phyloP scores from a whole-genome alignment of 345 rosid species.

The Eucalyptus polyanthemos region DNA sequence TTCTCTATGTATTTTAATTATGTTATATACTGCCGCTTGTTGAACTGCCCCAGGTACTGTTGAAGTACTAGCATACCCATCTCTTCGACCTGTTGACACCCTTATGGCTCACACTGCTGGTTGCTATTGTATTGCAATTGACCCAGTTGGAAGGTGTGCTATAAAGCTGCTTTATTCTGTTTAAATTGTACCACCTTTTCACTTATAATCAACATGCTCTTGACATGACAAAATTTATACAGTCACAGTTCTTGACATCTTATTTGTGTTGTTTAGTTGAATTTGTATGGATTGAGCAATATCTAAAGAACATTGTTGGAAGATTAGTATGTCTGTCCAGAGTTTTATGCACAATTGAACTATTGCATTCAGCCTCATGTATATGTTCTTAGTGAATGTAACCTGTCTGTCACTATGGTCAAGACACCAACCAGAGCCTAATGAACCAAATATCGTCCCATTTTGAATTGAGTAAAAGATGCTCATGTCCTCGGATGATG shows the following conservation, averaged over 20 bases:
- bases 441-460: background rate
- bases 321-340: background rate
- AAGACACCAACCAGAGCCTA: background rate
- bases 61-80: conserved; percentile 80
- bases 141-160: conserved; percentile 81
- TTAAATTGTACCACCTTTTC: background rate
- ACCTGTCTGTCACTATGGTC: background rate
- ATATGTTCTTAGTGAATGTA: background rate
- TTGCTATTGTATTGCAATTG: conserved; percentile 95
- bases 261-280: background rate
- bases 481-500: background rate
- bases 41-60: conserved; percentile 53
- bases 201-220: background rate
- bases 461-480: background rate
- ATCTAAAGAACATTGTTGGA: background rate
- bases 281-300: background rate
- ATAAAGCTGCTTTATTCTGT: background rate
- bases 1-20: background rate
- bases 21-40: background rate
- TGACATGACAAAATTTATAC: background rate
- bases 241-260: background rate
- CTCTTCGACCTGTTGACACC: conserved; percentile 68
- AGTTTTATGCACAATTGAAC: background rate
- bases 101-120: conserved; percentile 97
- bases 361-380: background rate